These are phyloP conservation scores for Syzygium grande DNA, from an alignment of 345 rosid species.

Conservation along the genomic window DNA sequence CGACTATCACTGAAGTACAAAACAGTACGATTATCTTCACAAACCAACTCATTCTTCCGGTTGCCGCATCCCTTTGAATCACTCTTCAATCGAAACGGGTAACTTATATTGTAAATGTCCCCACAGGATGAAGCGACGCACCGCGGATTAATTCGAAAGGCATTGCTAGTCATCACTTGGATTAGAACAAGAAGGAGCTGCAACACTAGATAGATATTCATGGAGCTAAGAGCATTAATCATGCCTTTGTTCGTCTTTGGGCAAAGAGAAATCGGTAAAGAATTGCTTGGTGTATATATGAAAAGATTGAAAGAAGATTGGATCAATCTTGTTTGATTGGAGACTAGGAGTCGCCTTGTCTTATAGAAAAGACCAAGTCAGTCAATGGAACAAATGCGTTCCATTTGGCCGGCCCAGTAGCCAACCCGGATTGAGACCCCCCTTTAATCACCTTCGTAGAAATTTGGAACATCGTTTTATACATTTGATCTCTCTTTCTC, in stretches of 20 bases:
- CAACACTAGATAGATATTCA: neutral
- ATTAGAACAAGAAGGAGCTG: neutral
- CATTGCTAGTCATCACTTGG: neutral
- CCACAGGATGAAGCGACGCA: neutral
- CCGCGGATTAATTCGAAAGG: neutral
- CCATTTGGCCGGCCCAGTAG: neutral
- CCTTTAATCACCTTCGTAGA: neutral
- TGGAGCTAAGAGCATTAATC: neutral
- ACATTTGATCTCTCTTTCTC: neutral
- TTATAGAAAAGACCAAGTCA: no score
- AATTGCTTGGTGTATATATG: neutral
- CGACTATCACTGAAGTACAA: rapidly evolving
- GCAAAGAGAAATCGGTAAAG: neutral
- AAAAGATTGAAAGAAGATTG: neutral
- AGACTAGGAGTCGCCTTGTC: no score
- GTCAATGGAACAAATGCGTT: no score
- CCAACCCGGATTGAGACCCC: neutral
- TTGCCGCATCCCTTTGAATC: neutral
- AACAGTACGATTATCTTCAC: neutral
- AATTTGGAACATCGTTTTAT: no score
- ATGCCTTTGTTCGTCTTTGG: neutral
- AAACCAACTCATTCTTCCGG: neutral
- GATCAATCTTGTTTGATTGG: neutral
- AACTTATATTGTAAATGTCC: neutral
- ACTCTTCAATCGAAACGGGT: neutral